Conservation (phyloP, 1,139 yeast genomes). For the Taiozyma sp. region DNA sequence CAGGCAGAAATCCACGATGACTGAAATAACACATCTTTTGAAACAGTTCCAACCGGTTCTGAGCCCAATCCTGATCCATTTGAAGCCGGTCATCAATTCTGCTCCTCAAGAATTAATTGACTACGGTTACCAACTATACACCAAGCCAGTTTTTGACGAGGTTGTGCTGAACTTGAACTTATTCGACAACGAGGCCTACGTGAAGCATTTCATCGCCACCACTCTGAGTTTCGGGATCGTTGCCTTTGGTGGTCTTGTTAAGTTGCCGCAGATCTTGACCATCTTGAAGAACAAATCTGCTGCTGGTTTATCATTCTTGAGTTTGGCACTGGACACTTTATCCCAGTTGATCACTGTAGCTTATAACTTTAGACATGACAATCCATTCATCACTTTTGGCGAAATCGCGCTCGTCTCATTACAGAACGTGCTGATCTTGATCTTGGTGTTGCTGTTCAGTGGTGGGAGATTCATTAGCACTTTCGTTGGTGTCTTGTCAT, state of each 20-base stretch:
- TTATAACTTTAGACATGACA: conserved; percentile 35
- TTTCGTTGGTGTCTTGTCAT: conserved; percentile 23
- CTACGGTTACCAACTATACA: conserved; percentile 17
- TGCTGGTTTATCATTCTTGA: conserved; percentile 31
- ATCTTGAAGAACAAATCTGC: conserved; percentile 30
- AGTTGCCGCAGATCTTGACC: conserved; percentile 33
- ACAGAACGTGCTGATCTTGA: conserved; percentile 34
- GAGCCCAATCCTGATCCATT: conserved; percentile 15
- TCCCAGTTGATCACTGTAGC: conserved; percentile 35
- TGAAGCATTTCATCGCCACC: conserved; percentile 23
- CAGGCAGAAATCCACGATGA: neutral
- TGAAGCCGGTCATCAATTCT: conserved; percentile 14
- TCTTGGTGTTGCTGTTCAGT: conserved; percentile 28
- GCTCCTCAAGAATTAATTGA: conserved; percentile 13
- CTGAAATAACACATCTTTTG: neutral
- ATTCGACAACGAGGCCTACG: conserved; percentile 5
- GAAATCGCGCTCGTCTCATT: conserved; percentile 35
- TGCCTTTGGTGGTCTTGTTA: conserved; percentile 30
- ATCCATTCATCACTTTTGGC: conserved; percentile 40
- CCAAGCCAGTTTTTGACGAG: conserved; percentile 16
- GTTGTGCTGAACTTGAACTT: conserved; percentile 14
- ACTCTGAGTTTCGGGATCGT: conserved; percentile 33
- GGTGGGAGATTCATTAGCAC: conserved; percentile 11
- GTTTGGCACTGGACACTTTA: conserved; percentile 33
- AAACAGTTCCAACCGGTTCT: conserved; percentile 13